phyloP scores from a whole-genome alignment of 1,284 basidiomycete genomes.

The Trichosporon sp. region DNA sequence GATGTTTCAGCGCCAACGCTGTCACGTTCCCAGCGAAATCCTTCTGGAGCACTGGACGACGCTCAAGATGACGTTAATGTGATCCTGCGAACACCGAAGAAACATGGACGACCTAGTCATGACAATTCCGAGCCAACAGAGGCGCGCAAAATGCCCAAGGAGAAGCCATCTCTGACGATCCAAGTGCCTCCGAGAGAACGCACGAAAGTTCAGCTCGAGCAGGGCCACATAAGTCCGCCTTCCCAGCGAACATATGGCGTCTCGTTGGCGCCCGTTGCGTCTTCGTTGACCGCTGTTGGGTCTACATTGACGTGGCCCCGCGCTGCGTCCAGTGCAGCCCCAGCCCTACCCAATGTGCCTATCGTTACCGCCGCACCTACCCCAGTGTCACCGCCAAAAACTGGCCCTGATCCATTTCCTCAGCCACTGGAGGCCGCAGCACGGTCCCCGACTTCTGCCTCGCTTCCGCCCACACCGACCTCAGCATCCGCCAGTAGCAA shows the following conservation, averaged over 20 bases:
- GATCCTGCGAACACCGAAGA: not conserved
- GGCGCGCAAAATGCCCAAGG: not conserved
- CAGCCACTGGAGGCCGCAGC: constrained; percentile 1
- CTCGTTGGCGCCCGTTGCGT: not conserved
- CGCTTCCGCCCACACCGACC: constrained; percentile 12
- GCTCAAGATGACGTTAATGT: not conserved
- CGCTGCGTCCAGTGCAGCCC: constrained; percentile 15
- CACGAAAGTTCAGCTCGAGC: constrained; percentile 9
- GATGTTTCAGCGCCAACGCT: not conserved
- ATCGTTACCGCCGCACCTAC: not conserved
- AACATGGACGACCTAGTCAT: not conserved
- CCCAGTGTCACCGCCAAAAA: constrained; percentile 3
- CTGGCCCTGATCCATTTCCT: constrained; percentile 9
- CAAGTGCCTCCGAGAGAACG: constrained; percentile 11
- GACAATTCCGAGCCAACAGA: not conserved
- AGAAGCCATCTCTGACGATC: constrained; percentile 10
- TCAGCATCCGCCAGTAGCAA: not conserved
- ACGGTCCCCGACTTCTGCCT: constrained; percentile 5
- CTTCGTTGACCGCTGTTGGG: not conserved
- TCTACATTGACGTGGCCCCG: constrained; percentile 6
- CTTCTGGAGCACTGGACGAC: not conserved
- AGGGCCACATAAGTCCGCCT: not conserved
- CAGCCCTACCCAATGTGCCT: not conserved
- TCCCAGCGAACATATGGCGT: not conserved
- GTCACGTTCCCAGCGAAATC: not conserved